Base-by-base conservation (phyloP, 2,329 filamentous ascomycete species). In the Graphiopsis chlorocephala region DNA sequence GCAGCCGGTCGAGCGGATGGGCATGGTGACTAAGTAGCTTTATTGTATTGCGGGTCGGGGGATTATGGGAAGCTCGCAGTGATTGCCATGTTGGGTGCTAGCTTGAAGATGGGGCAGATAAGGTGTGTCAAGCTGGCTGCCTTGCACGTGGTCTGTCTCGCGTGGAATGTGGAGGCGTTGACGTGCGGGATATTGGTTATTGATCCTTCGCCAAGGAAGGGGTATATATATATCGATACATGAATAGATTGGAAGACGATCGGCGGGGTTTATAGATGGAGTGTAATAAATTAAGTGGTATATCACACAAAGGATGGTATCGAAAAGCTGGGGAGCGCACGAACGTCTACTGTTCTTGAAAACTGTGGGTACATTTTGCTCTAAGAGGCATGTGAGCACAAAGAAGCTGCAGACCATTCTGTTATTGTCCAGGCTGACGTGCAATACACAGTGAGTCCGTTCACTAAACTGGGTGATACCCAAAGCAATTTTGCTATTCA, bases 1-100 rank as follows among this genome's bases (percentile, higher is more conserved):
- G 57, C 67, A 68, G 33, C 67, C 67, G 38, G 72, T 66, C 23
- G 73, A 75, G 53, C 71, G 71, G 45, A 67, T 64, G 8, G 73
- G 73, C 73, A 75, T 75, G n/a, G 11, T 59, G n/a, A n/a, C n/a
- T n/a, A n/a, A n/a, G n/a, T n/a, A n/a, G n/a, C n/a, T n/a, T n/a
- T n/a, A n/a, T n/a, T n/a, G n/a, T n/a, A n/a, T n/a, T 14, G 52
- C 47, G 35, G 17, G 55, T 57, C 3, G 14, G 11, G 42, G 55
- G 20, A 7, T 33, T 17, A 25, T 14, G 23, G 11, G 38, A 10
- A 31, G 7, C 29, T 56, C 53, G 53, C 53, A 33, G 23, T 35
- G 17, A 56, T 35, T 56, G 20, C 50, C 50, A 31, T 53, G 50
- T 53, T 53, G 11, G 50, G 50, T 7, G 12, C 4, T 56, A 31